phyloP scores from a whole-genome alignment of 164 flowering plant species.

The Umbellularia californica region DNA sequence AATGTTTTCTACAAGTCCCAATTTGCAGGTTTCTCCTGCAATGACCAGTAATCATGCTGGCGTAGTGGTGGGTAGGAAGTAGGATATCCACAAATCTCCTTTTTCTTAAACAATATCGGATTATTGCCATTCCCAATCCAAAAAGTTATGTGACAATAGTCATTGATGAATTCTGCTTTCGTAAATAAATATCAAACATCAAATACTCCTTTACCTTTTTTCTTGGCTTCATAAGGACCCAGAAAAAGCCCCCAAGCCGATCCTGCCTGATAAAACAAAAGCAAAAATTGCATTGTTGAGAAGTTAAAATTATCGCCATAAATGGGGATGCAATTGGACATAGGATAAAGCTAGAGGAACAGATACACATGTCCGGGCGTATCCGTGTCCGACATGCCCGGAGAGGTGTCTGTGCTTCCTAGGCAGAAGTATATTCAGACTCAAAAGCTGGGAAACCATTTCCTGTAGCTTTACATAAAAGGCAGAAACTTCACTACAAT shows the following conservation, averaged over 20 bases:
- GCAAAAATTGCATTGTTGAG: background rate
- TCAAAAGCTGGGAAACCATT: too few relatives aligned
- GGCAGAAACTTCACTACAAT: too few relatives aligned
- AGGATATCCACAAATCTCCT: too few relatives aligned
- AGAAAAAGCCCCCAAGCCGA: slow-evolving; percentile 61
- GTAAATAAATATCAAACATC: background rate
- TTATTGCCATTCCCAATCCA: background rate
- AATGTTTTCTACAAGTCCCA: too few relatives aligned
- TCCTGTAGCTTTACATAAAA: too few relatives aligned
- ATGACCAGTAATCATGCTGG: too few relatives aligned
- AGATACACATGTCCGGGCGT: background rate
- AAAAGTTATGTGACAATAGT: background rate
- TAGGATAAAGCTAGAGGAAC: background rate
- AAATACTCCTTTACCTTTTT: slow-evolving; percentile 33
- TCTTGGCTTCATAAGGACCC: slow-evolving; percentile 53
- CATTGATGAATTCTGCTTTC: background rate
- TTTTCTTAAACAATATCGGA: too few relatives aligned
- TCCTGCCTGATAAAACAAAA: slow-evolving; percentile 57
- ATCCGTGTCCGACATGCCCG: too few relatives aligned
- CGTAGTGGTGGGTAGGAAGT: too few relatives aligned
- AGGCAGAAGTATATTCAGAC: too few relatives aligned
- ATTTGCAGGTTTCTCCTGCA: too few relatives aligned
- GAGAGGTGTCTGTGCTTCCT: too few relatives aligned
- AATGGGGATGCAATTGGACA: background rate
- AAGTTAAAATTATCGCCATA: background rate